A percentile compares a stretch with the other conserved stretches of the same genome.
Evolutionary conservation across 768 basidiomycete genomes (phyloP).

Genomic region (Cystobasidium ongulense): DNA sequence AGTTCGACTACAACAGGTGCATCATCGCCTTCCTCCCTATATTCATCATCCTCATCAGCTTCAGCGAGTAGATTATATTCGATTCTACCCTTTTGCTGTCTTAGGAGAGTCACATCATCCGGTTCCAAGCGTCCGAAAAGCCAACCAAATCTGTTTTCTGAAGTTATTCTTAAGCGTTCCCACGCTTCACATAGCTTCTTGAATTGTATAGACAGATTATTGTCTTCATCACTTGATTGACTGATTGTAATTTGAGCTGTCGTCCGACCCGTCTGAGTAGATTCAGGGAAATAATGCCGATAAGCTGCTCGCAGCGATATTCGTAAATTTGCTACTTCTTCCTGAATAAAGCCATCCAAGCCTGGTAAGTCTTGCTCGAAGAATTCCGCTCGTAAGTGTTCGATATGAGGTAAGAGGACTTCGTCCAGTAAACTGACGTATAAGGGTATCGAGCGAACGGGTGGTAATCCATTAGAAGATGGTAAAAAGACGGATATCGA

Average conservation of each 20-base stretch:
- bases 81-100: slow-evolving; percentile 10
- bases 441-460: slow-evolving; percentile 20
- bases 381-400: slow-evolving; percentile 29
- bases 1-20: slow-evolving; percentile 40
- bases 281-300: slow-evolving; percentile 18
- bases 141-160: slow-evolving; percentile 47
- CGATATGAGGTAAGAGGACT: slow-evolving; percentile 31
- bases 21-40: slow-evolving; percentile 51
- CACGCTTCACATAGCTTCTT: slow-evolving; percentile 25
- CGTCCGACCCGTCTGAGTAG: not conserved
- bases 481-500: slow-evolving; percentile 40
- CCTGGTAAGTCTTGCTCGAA: slow-evolving; percentile 36
- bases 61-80: slow-evolving; percentile 20
- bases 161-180: slow-evolving; percentile 23
- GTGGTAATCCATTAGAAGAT: not conserved
- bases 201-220: not conserved
- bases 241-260: not conserved
- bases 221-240: not conserved
- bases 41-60: slow-evolving; percentile 39
- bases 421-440: slow-evolving; percentile 33
- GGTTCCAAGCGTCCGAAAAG: slow-evolving; percentile 41
- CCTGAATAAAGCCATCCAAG: slow-evolving; percentile 36
- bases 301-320: slow-evolving; percentile 25
- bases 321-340: slow-evolving; percentile 33
- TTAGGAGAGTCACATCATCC: not conserved